phyloP scores from a whole-genome alignment of 352 stramenopile species.

The Globisporangium emineosum region DNA sequence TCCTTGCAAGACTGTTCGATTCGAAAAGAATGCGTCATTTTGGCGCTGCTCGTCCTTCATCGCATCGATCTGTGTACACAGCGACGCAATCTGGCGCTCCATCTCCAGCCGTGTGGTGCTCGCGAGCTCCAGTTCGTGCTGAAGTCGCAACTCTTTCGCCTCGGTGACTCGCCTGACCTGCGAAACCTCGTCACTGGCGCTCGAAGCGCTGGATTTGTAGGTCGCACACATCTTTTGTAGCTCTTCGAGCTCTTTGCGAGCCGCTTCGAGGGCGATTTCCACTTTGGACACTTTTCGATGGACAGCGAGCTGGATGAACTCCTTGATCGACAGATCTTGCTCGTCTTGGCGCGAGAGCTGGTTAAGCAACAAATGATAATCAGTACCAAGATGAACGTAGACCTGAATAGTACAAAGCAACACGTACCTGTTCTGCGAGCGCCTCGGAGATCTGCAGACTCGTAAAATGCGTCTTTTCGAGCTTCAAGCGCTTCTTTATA shows the following conservation, averaged over 20 bases:
- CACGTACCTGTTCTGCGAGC: constrained; percentile 57
- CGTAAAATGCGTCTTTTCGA: constrained; percentile 66
- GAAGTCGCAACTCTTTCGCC: constrained; percentile 31
- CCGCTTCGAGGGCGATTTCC: constrained; percentile 33
- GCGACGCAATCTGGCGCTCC: constrained; percentile 43
- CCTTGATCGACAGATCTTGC: constrained; percentile 51
- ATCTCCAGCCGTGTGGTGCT: constrained; percentile 49
- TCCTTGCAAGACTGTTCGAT: constrained; percentile 24
- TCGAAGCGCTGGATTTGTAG: constrained; percentile 32
- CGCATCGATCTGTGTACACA: constrained; percentile 40
- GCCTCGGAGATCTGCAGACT: constrained; percentile 62
- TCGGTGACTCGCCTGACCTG: constrained; percentile 30
- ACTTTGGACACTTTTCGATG: constrained; percentile 40
- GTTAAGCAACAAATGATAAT: background rate
- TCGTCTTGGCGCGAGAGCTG: constrained; percentile 49
- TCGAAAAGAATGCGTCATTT: constrained; percentile 27
- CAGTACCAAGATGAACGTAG: background rate
- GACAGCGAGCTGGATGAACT: constrained; percentile 58
- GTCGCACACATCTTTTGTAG: constrained; percentile 22
- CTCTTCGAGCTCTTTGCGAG: constrained; percentile 35
- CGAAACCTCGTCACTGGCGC: constrained; percentile 29
- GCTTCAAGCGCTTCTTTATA: constrained; percentile 35
- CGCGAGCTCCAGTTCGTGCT: constrained; percentile 50
- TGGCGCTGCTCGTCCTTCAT: constrained; percentile 42
- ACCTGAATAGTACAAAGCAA: too few relatives aligned